Percentiles rank a stretch among this genome's conserved stretches.
These are phyloP conservation scores for Fusarium coffeatum DNA, from an alignment of 2,329 filamentous ascomycete genomes.

Conservation along the genomic window DNA sequence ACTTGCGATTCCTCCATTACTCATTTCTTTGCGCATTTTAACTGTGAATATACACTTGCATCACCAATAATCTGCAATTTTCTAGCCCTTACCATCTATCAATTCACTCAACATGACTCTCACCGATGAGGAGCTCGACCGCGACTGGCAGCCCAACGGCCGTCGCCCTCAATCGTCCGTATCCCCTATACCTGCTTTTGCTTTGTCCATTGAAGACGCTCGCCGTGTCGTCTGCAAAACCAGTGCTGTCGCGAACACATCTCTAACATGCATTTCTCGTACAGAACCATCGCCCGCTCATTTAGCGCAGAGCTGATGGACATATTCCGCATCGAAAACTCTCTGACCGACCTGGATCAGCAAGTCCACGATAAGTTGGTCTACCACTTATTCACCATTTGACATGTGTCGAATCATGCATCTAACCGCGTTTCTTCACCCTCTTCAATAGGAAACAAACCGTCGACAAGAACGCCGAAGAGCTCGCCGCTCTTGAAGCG, in stretches of 20 bases:
- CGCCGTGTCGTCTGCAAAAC: slow-evolving; percentile 2
- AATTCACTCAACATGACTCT: slow-evolving; percentile 45
- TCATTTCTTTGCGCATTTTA: slow-evolving; percentile 5
- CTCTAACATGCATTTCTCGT: slow-evolving; percentile 24
- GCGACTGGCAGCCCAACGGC: slow-evolving; percentile 82
- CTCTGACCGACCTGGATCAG: slow-evolving; percentile 77
- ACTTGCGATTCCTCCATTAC: not conserved
- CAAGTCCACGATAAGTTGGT: slow-evolving; percentile 85
- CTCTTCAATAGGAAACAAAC: slow-evolving; percentile 75
- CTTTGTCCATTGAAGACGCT: slow-evolving; percentile 62
- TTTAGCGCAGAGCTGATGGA: slow-evolving; percentile 89
- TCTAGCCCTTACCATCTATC: not conserved
- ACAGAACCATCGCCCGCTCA: slow-evolving; percentile 84
- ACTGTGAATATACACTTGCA: slow-evolving; percentile 13
- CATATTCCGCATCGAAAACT: slow-evolving; percentile 88
- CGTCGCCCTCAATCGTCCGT: slow-evolving; percentile 87
- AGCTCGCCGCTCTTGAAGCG: slow-evolving; percentile 87
- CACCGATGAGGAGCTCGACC: slow-evolving; percentile 77
- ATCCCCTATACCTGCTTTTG: slow-evolving; percentile 63
- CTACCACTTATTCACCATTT: slow-evolving; percentile 17
- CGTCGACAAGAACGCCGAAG: slow-evolving; percentile 77
- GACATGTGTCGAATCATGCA: not conserved
- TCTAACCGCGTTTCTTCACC: slow-evolving; percentile 31
- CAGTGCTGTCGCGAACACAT: slow-evolving; percentile 24
- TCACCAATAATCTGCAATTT: not conserved